Evolutionary conservation across 2,329 filamentous ascomycete species (phyloP).

Genomic region (Talaromyces sp.): DNA sequence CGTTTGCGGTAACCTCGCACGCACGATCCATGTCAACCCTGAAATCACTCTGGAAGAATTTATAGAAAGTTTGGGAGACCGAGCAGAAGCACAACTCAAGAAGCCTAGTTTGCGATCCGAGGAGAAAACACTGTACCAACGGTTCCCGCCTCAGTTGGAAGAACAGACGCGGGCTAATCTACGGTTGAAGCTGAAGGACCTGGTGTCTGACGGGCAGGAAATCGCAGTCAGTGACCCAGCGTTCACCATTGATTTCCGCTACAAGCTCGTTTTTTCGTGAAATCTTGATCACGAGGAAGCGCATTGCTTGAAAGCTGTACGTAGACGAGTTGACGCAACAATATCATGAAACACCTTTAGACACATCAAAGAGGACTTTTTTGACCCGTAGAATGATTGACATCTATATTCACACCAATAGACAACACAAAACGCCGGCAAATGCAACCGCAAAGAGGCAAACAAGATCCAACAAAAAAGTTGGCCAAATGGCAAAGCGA

Average conservation of each 20-base stretch:
- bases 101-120: constrained; percentile 81
- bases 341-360: not conserved
- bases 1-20: constrained; percentile 81
- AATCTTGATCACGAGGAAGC: not conserved
- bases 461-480: not conserved
- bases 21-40: constrained; percentile 68
- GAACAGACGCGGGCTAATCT: constrained; percentile 82
- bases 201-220: constrained; percentile 80
- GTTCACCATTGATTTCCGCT: constrained; percentile 70
- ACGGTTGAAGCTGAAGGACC: constrained; percentile 68
- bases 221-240: constrained; percentile 91
- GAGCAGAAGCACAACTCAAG: constrained; percentile 89
- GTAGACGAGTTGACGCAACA: not conserved
- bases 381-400: constrained; percentile 12
- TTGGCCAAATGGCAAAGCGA: not conserved
- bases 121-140: constrained; percentile 85
- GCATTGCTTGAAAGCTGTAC: not conserved
- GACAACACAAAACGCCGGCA: constrained; percentile 33
- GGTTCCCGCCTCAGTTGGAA: constrained; percentile 75
- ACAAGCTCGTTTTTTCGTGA: constrained; percentile 51
- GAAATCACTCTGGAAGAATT: constrained; percentile 75
- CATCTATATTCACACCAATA: constrained; percentile 11
- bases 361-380: constrained; percentile 15
- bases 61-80: constrained; percentile 75
- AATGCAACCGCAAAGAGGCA: constrained; percentile 31